Evolutionary conservation across 2,329 filamentous ascomycete species (phyloP).

Genomic region (Microdochium trichocladiopsis): DNA sequence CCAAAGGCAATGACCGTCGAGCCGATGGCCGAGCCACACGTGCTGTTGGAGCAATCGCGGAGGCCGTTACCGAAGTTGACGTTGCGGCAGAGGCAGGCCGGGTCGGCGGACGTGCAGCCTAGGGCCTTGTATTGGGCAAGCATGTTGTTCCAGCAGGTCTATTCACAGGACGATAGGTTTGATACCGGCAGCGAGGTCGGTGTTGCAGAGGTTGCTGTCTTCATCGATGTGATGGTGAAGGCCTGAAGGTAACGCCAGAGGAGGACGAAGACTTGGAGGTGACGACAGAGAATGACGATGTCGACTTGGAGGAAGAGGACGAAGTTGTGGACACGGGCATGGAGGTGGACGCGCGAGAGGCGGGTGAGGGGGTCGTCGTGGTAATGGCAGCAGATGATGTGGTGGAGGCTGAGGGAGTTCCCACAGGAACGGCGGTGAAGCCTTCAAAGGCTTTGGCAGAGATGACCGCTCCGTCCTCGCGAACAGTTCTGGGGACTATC

Average conservation of each 20-base stretch:
- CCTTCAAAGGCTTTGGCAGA: background rate
- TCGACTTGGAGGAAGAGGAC: background rate
- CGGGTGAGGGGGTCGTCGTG: background rate
- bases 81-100: background rate
- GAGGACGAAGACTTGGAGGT: background rate
- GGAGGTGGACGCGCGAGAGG: background rate
- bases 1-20: background rate
- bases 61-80: conserved; percentile 1
- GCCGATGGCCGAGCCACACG: background rate
- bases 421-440: background rate
- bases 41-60: conserved; percentile 1
- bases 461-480: background rate
- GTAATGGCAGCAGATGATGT: background rate
- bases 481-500: background rate
- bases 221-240: background rate
- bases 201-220: background rate
- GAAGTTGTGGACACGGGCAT: background rate
- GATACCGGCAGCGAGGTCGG: background rate
- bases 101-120: background rate
- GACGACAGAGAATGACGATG: background rate
- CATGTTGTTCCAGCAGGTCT: background rate
- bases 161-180: background rate
- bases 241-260: too few species aligned
- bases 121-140: background rate
- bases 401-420: background rate